Evolutionary conservation across 768 basidiomycete genomes (phyloP).

Genomic region (Boletus rufocinnamomeus): DNA sequence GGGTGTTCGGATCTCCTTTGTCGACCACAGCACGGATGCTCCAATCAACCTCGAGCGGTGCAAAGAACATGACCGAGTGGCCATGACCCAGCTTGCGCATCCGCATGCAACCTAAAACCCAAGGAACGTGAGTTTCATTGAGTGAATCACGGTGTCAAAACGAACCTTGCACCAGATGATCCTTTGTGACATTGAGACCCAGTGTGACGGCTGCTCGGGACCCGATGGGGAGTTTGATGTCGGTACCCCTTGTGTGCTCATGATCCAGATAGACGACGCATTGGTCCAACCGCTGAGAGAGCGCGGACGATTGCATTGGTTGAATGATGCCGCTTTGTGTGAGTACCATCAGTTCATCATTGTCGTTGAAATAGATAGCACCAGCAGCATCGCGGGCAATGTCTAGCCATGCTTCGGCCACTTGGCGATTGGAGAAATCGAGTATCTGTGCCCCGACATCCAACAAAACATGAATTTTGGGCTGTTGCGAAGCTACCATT

Average conservation of each 20-base stretch:
- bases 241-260: constrained; percentile 41
- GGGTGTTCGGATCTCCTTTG: constrained; percentile 3
- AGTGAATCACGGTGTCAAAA: background rate
- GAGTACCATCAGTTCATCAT: constrained; percentile 34
- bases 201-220: constrained; percentile 12
- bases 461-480: constrained; percentile 46
- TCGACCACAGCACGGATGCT: constrained; percentile 32
- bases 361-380: constrained; percentile 31
- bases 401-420: constrained; percentile 45
- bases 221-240: constrained; percentile 35
- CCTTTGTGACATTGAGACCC: constrained; percentile 38
- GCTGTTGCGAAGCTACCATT: no score
- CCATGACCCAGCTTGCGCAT: constrained; percentile 49
- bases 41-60: constrained; percentile 40
- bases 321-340: constrained; percentile 22
- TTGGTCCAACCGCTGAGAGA: constrained; percentile 28
- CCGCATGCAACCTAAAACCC: constrained; percentile 49
- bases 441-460: constrained; percentile 60
- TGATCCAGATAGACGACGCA: constrained; percentile 41
- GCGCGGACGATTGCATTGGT: constrained; percentile 30
- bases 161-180: constrained; percentile 37
- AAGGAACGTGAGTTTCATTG: background rate
- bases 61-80: constrained; percentile 49
- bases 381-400: constrained; percentile 11
- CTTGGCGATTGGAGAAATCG: constrained; percentile 43